phyloP scores from a whole-genome alignment of 345 rosid species.

The Brassica napus region DNA sequence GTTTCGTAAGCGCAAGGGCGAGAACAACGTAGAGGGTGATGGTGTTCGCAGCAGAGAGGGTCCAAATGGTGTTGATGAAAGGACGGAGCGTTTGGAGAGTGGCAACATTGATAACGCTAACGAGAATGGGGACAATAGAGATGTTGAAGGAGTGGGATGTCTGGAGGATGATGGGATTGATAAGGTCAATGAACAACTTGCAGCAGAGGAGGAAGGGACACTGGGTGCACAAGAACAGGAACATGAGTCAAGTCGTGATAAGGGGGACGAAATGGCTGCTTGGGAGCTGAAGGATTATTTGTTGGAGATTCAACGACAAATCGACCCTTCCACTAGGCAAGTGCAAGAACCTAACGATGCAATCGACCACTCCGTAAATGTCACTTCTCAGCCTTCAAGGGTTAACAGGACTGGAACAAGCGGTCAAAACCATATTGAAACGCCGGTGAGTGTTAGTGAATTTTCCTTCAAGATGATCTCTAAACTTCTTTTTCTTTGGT shows the following conservation, averaged over 20 bases:
- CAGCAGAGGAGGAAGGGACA: constrained; percentile 11
- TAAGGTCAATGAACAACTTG: background rate
- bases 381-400: constrained; percentile 28
- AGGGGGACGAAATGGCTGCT: constrained; percentile 23
- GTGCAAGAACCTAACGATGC: constrained; percentile 15
- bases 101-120: background rate
- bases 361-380: constrained; percentile 2
- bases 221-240: constrained; percentile 21
- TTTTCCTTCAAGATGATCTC: background rate
- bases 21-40: background rate
- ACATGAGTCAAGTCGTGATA: constrained; percentile 21
- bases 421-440: background rate
- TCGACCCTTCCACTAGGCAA: constrained; percentile 19
- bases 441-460: constrained; percentile 5
- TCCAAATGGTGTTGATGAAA: constrained; percentile 5
- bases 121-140: constrained; percentile 6
- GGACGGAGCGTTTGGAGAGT: constrained; percentile 12
- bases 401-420: constrained; percentile 12
- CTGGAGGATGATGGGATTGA: background rate
- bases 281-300: constrained; percentile 26
- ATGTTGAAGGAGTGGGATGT: constrained; percentile 14
- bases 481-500: background rate
- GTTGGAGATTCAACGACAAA: constrained; percentile 23
- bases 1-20: constrained; percentile 21
- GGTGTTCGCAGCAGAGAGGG: background rate